A percentile compares a stretch with the other conserved stretches of the same genome.
phyloP scores from a whole-genome alignment of 441 rosid species.

The Biscutella laevigata region DNA sequence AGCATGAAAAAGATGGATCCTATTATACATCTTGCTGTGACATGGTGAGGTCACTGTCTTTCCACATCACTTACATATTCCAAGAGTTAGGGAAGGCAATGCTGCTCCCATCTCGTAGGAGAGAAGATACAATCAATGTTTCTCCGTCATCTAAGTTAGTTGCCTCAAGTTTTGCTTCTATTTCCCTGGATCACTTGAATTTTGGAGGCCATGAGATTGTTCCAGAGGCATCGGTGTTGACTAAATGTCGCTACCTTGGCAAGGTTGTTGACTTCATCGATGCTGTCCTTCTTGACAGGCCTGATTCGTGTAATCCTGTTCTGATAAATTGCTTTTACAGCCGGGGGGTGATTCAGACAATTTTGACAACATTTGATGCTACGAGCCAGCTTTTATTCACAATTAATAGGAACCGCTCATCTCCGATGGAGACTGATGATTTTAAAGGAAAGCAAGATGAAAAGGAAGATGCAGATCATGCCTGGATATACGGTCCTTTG shows the following conservation, averaged over 20 bases:
- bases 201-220: slow-evolving; percentile 59
- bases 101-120: slow-evolving; percentile 91
- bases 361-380: slow-evolving; percentile 93
- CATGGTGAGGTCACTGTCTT: slow-evolving; percentile 78
- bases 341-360: slow-evolving; percentile 70
- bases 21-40: slow-evolving; percentile 88
- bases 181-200: slow-evolving; percentile 70
- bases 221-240: slow-evolving; percentile 58
- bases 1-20: slow-evolving; percentile 64
- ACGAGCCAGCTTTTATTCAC: slow-evolving; percentile 77
- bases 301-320: slow-evolving; percentile 88
- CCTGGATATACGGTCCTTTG: slow-evolving; percentile 92
- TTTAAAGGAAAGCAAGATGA: slow-evolving; percentile 54
- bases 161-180: slow-evolving; percentile 75
- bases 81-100: slow-evolving; percentile 97
- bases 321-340: slow-evolving; percentile 77
- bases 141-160: slow-evolving; percentile 86
- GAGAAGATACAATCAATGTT: slow-evolving; percentile 81
- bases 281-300: slow-evolving; percentile 78
- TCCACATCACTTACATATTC: slow-evolving; percentile 85
- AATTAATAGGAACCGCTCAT: slow-evolving; percentile 61
- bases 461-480: slow-evolving; percentile 59
- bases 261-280: slow-evolving; percentile 90
- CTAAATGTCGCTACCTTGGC: slow-evolving; percentile 92
- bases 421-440: slow-evolving; percentile 97